Evolutionary conservation across 108 stramenopile genomes (phyloP), one percentile per base, ranked within the genome.

Genomic region (Skeletonema costatum): DNA sequence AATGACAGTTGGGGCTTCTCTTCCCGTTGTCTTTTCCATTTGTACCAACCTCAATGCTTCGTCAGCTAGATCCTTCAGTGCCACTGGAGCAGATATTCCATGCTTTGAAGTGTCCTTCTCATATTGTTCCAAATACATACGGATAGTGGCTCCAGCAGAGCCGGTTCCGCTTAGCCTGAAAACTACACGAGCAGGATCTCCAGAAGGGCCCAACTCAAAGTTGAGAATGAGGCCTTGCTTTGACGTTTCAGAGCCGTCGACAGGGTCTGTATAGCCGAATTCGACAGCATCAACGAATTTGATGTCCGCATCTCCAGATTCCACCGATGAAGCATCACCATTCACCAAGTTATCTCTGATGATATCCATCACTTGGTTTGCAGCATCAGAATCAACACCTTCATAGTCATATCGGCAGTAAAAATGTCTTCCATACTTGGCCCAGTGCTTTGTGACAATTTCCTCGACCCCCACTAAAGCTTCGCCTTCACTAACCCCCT

Each of bases 321-420:
- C 69, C 9, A 80, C 36, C 17, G 66, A 75, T 19, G 84, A 78
- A 10, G 77, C 56, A 63, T 87, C 87, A 3, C 87, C 92, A 62
- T 71, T 73, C 13, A 93, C 87, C 59, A 82, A 95, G 17, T 78
- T 78, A 44, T 82, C 79, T 32, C 95, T 81, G 35, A 96, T 92
- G 25, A 84, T 76, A 32, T 96, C 92, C 92, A 99, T 96, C 70
- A 99, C 87, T 46, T 86, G 71, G 60, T 96, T 87, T 25, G 99
- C 99, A 53, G 80, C 86, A 70, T 87, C 91, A 32, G 85, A 88
- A 53, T 95, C 96, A 59, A 98, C 94, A 10, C 86, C 98, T 91
- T 99, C 99, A 81, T 98, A 99, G 84, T 99, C 99, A 80, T 99
- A 98, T 33, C 99, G 93, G 63, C 92, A 93, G 86, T 99, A 99